Evolutionary conservation across 1,284 basidiomycete genomes (phyloP).

Genomic region (Volvariella surrecta): DNA sequence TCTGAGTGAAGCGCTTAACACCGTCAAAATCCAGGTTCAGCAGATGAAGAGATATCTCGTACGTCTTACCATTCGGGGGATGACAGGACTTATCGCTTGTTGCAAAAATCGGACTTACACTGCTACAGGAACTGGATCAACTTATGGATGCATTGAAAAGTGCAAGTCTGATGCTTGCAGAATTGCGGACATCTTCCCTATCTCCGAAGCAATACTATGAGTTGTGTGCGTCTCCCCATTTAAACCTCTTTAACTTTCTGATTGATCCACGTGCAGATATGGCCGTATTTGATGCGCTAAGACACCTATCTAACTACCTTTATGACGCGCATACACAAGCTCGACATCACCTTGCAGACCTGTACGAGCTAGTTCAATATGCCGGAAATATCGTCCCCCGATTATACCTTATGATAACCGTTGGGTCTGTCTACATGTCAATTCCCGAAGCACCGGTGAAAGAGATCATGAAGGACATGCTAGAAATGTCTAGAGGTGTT

Average conservation of each 20-base stretch:
- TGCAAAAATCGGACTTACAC: slow-evolving; percentile 5
- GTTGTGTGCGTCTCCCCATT: slow-evolving; percentile 60
- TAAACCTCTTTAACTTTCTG: slow-evolving; percentile 8
- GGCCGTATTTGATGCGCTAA: slow-evolving; percentile 91
- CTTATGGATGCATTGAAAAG: slow-evolving; percentile 97
- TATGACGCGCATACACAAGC: slow-evolving; percentile 87
- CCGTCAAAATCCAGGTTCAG: slow-evolving; percentile 88
- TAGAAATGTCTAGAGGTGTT: slow-evolving; percentile 96
- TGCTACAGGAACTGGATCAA: slow-evolving; percentile 74
- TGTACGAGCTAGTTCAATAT: slow-evolving; percentile 97
- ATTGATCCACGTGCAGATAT: slow-evolving; percentile 55
- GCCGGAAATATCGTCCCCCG: slow-evolving; percentile 92
- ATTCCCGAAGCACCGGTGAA: slow-evolving; percentile 91
- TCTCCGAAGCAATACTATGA: slow-evolving; percentile 97
- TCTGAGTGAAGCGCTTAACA: slow-evolving; percentile 74
- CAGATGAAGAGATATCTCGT: slow-evolving; percentile 92
- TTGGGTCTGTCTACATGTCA: slow-evolving; percentile 96
- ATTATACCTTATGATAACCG: slow-evolving; percentile 96
- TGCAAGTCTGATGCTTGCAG: slow-evolving; percentile 91
- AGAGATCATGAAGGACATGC: slow-evolving; percentile 99
- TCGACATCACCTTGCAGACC: slow-evolving; percentile 89
- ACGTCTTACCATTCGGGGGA: slow-evolving; percentile 23
- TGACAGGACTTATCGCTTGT: slow-evolving; percentile 4
- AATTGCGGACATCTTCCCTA: slow-evolving; percentile 85
- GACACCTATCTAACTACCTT: slow-evolving; percentile 90